Evolutionary conservation across 2,329 filamentous ascomycete genomes (phyloP).

Genomic region (Blastomyces silverae): DNA sequence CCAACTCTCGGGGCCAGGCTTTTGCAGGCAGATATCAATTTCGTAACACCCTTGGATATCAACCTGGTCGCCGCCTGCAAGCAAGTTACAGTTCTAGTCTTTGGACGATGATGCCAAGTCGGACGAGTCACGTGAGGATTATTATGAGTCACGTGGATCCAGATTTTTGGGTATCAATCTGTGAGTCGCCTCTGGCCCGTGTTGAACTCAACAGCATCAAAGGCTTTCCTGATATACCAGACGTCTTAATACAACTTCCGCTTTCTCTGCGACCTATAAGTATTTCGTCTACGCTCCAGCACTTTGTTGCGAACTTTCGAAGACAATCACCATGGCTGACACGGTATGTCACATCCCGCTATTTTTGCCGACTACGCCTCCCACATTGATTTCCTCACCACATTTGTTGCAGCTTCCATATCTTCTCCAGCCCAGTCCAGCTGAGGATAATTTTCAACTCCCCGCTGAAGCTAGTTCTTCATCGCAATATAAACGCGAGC

Average conservation of each 20-base stretch:
- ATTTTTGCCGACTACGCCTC: constrained; percentile 25
- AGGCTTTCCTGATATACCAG: background rate
- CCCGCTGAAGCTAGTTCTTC: background rate
- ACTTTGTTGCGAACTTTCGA: background rate
- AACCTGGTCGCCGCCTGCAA: background rate
- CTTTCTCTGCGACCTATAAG: background rate
- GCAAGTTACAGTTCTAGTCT: background rate
- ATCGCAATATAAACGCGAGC: background rate
- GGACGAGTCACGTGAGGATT: background rate
- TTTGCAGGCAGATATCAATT: background rate
- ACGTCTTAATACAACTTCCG: background rate
- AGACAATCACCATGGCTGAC: constrained; percentile 36
- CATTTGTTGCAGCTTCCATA: background rate
- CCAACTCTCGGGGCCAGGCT: background rate
- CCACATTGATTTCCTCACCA: constrained; percentile 24
- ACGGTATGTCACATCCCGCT: constrained; percentile 40
- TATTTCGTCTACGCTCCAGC: background rate
- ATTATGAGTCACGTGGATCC: background rate
- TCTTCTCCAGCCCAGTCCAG: constrained; percentile 15
- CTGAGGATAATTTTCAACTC: constrained; percentile 23
- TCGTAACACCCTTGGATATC: background rate
- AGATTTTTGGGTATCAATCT: too few relatives aligned
- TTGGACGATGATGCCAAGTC: background rate
- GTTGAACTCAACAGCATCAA: background rate
- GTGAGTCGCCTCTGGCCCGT: background rate